These are phyloP conservation scores for Solanum chiquidenum DNA, from an alignment of 257 asterid species.

Conservation along the genomic window DNA sequence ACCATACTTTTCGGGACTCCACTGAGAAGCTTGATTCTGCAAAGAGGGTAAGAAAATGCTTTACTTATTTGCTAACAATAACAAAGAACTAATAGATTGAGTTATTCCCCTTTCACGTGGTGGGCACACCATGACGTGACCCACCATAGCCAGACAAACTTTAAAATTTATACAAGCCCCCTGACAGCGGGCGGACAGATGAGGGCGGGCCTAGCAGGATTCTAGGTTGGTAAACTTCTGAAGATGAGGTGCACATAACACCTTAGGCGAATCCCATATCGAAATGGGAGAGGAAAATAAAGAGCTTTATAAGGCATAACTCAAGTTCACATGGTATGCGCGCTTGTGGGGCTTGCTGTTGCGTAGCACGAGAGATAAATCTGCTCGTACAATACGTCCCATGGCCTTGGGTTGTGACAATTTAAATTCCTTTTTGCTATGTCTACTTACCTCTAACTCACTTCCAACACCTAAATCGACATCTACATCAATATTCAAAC, in stretches of 20 bases:
- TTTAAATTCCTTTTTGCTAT: neutral
- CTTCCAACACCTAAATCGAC: neutral
- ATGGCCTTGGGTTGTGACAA: neutral
- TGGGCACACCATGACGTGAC: neutral
- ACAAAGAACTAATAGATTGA: neutral
- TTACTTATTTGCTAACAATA: neutral
- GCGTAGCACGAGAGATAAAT: neutral
- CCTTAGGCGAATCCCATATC: neutral
- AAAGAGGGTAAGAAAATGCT: conserved; percentile 36
- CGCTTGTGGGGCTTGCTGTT: neutral
- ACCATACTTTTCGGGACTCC: conserved; percentile 22
- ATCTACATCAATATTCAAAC: neutral
- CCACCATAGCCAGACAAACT: neutral
- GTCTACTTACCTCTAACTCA: neutral
- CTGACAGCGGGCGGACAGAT: neutral
- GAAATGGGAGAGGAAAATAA: neutral
- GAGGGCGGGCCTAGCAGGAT: neutral
- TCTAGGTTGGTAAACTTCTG: neutral
- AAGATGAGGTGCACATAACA: neutral
- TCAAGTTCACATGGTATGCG: neutral
- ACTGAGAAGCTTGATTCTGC: conserved; percentile 31
- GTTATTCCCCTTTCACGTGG: neutral
- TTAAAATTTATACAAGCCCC: neutral
- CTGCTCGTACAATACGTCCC: neutral
- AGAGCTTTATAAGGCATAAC: neutral